phyloP scores from a whole-genome alignment of 2,329 filamentous ascomycete genomes.

The Ophiostoma angusticollis region DNA sequence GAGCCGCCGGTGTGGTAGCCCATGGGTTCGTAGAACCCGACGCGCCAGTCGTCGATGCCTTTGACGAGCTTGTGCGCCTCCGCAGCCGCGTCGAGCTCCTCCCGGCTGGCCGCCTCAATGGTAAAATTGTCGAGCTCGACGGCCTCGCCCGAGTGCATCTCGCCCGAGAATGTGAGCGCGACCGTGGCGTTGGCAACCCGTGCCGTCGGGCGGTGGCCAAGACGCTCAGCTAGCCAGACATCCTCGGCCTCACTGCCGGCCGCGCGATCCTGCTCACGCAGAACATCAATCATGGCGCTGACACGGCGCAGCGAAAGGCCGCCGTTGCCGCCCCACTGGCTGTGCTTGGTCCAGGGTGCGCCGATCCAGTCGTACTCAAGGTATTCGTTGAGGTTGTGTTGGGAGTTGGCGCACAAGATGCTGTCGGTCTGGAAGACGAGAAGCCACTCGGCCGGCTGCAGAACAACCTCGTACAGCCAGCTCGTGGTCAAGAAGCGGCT shows the following conservation, averaged over 20 bases:
- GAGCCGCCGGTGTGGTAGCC: conserved; percentile 43
- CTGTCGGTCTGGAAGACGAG: conserved; percentile 43
- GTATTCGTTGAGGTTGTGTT: conserved; percentile 34
- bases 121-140: conserved; percentile 14
- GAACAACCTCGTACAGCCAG: conserved; percentile 37
- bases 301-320: conserved; percentile 40
- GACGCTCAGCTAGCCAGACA: conserved; percentile 40
- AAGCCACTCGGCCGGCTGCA: conserved; percentile 39
- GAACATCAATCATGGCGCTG: conserved; percentile 38
- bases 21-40: conserved; percentile 44
- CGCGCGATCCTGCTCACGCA: conserved; percentile 32
- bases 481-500: conserved; percentile 37
- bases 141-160: conserved; percentile 28
- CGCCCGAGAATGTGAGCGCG: conserved; percentile 36
- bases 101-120: conserved; percentile 14
- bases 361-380: conserved; percentile 41
- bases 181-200: conserved; percentile 39
- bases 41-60: conserved; percentile 36
- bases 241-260: conserved; percentile 38
- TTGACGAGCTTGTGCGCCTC: conserved; percentile 22
- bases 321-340: conserved; percentile 36
- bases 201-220: conserved; percentile 34
- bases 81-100: conserved; percentile 19
- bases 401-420: conserved; percentile 41
- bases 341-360: conserved; percentile 32